A percentile compares a stretch with the other conserved stretches of the same genome.
Conservation (phyloP, 78 protist species). For the Polysphondylium violaceum region DNA sequence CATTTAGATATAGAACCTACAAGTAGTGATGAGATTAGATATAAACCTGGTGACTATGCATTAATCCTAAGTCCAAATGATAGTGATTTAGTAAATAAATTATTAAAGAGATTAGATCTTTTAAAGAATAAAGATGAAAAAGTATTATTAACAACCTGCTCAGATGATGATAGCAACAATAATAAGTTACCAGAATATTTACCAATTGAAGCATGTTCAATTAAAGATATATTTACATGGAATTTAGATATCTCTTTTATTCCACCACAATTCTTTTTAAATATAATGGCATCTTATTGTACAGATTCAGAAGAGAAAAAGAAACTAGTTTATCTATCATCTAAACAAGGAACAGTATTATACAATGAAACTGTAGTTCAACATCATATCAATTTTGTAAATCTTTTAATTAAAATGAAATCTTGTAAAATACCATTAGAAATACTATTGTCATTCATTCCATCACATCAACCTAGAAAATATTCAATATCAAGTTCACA, state of each 20-base stretch:
- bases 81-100: background rate
- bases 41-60: slow-evolving; percentile 58
- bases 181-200: background rate
- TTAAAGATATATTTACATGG: slow-evolving; percentile 56
- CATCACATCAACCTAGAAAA: slow-evolving; percentile 46
- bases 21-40: background rate
- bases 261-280: slow-evolving; percentile 58
- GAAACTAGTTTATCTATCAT: slow-evolving; percentile 32
- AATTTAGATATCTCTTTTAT: slow-evolving; percentile 17
- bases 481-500: slow-evolving; percentile 65
- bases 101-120: slow-evolving; percentile 22
- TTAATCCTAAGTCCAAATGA: slow-evolving; percentile 30
- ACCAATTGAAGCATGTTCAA: background rate
- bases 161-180: background rate
- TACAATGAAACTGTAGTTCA: slow-evolving; percentile 36
- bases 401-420: slow-evolving; percentile 28
- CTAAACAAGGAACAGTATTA: background rate
- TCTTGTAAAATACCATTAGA: slow-evolving; percentile 28
- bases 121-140: background rate
- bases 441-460: slow-evolving; percentile 4
- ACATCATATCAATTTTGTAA: slow-evolving; percentile 18
- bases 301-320: slow-evolving; percentile 10
- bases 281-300: slow-evolving; percentile 17
- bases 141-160: background rate
- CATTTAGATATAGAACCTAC: slow-evolving; percentile 35